A percentile compares a stretch with the other conserved stretches of the same genome.
Evolutionary conservation across 345 rosid species (phyloP).

Genomic region (Ceriops decandra): DNA sequence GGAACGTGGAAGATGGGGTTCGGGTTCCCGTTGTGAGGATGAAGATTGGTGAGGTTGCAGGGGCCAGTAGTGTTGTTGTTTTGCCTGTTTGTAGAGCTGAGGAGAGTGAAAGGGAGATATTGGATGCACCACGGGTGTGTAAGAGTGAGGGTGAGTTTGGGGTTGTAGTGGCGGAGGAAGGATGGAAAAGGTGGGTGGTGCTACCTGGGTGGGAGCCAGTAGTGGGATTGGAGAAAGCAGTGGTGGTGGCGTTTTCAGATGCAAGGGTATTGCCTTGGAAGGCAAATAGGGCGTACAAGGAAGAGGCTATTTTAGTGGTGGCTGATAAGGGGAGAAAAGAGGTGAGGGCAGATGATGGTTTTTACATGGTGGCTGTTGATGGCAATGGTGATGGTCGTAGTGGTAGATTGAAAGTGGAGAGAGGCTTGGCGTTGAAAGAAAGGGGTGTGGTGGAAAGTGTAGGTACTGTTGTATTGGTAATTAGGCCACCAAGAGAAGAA

Average conservation of each 20-base stretch:
- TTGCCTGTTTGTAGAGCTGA: slow-evolving; percentile 72
- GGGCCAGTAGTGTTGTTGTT: slow-evolving; percentile 56
- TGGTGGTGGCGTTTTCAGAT: slow-evolving; percentile 67
- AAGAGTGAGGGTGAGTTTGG: slow-evolving; percentile 61
- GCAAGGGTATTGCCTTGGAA: slow-evolving; percentile 72
- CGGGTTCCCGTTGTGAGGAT: slow-evolving; percentile 70
- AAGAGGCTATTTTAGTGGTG: slow-evolving; percentile 74
- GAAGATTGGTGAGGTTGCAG: slow-evolving; percentile 75
- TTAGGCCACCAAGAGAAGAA: slow-evolving; percentile 73
- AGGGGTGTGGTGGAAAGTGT: slow-evolving; percentile 53
- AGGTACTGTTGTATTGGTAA: slow-evolving; percentile 61
- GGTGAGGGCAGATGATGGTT: slow-evolving; percentile 58
- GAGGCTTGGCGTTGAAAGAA: slow-evolving; percentile 60
- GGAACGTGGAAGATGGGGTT: slow-evolving; percentile 21
- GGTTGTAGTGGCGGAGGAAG: slow-evolving; percentile 70
- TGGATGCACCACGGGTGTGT: slow-evolving; percentile 63
- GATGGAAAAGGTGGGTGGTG: slow-evolving; percentile 87
- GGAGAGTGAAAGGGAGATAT: slow-evolving; percentile 44
- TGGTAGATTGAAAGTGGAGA: slow-evolving; percentile 54
- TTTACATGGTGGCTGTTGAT: slow-evolving; percentile 50
- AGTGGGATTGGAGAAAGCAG: slow-evolving; percentile 39
- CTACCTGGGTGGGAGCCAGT: slow-evolving; percentile 70
- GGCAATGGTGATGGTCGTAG: slow-evolving; percentile 29
- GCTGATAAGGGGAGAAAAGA: slow-evolving; percentile 54
- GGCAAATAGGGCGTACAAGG: slow-evolving; percentile 60